phyloP scores from a whole-genome alignment of 768 basidiomycete genomes.

The Russula sp. region DNA sequence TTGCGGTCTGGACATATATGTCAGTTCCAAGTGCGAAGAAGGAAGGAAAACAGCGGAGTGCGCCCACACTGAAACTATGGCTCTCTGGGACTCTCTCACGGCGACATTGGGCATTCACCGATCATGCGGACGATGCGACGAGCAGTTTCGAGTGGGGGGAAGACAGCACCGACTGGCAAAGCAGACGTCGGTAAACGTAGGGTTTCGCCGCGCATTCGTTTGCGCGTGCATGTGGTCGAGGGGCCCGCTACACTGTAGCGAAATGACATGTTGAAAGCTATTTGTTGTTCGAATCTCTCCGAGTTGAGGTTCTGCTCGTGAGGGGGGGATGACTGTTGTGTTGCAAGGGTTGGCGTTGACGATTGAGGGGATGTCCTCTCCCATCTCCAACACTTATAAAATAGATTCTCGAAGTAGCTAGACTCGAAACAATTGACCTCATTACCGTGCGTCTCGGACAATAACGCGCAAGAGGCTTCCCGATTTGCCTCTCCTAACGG shows the following conservation, averaged over 20 bases:
- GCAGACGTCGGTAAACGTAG: not conserved
- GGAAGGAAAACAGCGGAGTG: not conserved
- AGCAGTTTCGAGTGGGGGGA: not conserved
- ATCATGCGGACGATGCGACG: not conserved
- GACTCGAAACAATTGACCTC: not conserved
- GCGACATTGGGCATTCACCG: not conserved
- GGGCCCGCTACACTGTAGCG: conserved; percentile 20
- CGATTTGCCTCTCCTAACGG: too few species aligned
- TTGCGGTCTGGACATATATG: not conserved
- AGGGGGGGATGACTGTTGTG: not conserved
- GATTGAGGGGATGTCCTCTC: not conserved
- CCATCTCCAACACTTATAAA: not conserved
- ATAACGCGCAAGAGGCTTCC: not conserved
- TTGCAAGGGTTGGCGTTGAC: too few species aligned
- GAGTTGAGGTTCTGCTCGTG: not conserved
- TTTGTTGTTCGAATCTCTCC: not conserved
- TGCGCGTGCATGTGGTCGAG: conserved; percentile 13
- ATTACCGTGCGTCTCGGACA: not conserved
- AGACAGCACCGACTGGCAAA: not conserved
- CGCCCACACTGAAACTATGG: not conserved
- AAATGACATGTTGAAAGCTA: not conserved
- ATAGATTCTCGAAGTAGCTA: not conserved
- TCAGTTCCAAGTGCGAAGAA: not conserved
- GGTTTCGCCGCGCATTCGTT: not conserved
- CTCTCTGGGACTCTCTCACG: not conserved